A percentile compares a stretch with the other conserved stretches of the same genome.
phyloP scores from a whole-genome alignment of 345 rosid genomes.

The Nephelium lappaceum region DNA sequence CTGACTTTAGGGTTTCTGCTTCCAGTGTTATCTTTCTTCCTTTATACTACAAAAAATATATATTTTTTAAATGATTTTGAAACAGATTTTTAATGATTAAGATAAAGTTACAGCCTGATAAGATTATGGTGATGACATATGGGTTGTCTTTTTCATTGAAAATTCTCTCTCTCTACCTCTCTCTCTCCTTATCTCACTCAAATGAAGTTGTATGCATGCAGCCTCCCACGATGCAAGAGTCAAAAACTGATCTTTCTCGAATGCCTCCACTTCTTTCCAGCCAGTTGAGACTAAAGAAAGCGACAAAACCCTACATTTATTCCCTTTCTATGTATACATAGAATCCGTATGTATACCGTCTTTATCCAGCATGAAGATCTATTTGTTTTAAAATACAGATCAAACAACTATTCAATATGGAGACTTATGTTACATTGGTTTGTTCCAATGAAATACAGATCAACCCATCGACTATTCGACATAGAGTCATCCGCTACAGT shows the following conservation, averaged over 20 bases:
- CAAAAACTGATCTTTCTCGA: conserved; percentile 30
- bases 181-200: neutral
- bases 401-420: too few relatives aligned
- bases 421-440: too few relatives aligned
- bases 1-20: conserved; percentile 30
- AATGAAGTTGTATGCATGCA: conserved; percentile 2
- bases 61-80: neutral
- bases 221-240: conserved; percentile 25
- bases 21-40: conserved; percentile 26
- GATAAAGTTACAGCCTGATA: too few relatives aligned
- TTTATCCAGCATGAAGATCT: neutral
- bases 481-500: too few relatives aligned
- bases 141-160: conserved; percentile 40
- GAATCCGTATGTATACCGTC: neutral
- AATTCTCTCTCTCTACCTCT: conserved; percentile 20
- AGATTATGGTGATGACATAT: neutral
- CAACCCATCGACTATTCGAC: too few relatives aligned
- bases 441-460: too few relatives aligned
- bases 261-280: conserved; percentile 15
- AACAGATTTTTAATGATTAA: neutral
- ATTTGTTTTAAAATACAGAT: too few relatives aligned
- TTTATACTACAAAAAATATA: neutral
- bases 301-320: conserved; percentile 16
- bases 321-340: conserved; percentile 5
- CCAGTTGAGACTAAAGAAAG: conserved; percentile 16